phyloP scores from a whole-genome alignment of 805 yeast species.

The Teunomyces cretensis region DNA sequence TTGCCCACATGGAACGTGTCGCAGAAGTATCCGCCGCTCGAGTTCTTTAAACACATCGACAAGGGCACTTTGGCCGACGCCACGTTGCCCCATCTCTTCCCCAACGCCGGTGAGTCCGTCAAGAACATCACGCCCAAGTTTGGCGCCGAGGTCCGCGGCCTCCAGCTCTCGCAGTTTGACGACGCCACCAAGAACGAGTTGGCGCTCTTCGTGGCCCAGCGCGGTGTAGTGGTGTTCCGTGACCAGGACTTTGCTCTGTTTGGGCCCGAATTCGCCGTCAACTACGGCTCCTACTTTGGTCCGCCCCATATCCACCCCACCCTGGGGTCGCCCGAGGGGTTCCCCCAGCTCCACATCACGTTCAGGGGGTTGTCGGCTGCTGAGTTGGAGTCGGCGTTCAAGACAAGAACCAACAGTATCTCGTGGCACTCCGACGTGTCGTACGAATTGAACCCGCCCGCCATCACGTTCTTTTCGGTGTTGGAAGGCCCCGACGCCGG shows the following conservation, averaged over 20 bases:
- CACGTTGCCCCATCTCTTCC: conserved; percentile 19
- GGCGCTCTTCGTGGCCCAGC: conserved; percentile 29
- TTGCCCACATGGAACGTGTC: conserved; percentile 37
- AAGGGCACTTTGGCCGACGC: conserved; percentile 27
- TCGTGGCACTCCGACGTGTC: conserved; percentile 75
- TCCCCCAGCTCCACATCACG: conserved; percentile 62
- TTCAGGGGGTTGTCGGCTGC: conserved; percentile 48
- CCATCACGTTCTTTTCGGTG: conserved; percentile 63
- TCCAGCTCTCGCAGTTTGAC: conserved; percentile 28
- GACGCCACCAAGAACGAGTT: conserved; percentile 31
- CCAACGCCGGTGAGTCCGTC: conserved; percentile 12
- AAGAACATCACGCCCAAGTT: conserved; percentile 32
- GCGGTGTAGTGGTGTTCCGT: conserved; percentile 35
- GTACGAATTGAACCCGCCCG: conserved; percentile 73
- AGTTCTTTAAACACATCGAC: conserved; percentile 26
- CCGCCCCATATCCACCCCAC: conserved; percentile 72
- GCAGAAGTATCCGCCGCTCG: conserved; percentile 27
- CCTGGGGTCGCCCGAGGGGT: conserved; percentile 66
- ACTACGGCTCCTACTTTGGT: conserved; percentile 66
- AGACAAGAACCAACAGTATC: conserved; percentile 35
- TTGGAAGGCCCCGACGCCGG: conserved; percentile 61
- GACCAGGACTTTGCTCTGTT: conserved; percentile 28
- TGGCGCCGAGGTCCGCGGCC: conserved; percentile 30
- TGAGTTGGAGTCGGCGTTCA: conserved; percentile 36
- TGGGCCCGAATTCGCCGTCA: conserved; percentile 50